phyloP scores from a whole-genome alignment of 2,329 filamentous ascomycete species.

The Colletotrichum sp. region DNA sequence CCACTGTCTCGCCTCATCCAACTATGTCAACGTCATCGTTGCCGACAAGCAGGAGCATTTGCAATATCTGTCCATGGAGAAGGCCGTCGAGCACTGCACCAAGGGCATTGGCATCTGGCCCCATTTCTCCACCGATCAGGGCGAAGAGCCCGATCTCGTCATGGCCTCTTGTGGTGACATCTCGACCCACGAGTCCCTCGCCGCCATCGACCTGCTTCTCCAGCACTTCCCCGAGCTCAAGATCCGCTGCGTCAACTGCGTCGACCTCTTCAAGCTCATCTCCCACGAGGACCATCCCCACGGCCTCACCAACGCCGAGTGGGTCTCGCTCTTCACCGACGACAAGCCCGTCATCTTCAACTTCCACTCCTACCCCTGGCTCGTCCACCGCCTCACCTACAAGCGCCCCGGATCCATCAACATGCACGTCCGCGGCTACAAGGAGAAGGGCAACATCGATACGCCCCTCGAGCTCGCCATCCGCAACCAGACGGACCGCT shows the following conservation, averaged over 20 bases:
- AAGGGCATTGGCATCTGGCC: constrained; percentile 83
- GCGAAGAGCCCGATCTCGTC: constrained; percentile 73
- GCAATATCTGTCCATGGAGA: constrained; percentile 77
- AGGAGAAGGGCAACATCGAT: constrained; percentile 85
- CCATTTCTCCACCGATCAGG: constrained; percentile 74
- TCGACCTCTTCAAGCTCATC: constrained; percentile 83
- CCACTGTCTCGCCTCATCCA: constrained; percentile 74
- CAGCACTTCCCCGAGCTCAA: constrained; percentile 74
- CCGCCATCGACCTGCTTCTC: constrained; percentile 76
- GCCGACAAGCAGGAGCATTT: constrained; percentile 82
- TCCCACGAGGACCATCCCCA: constrained; percentile 74
- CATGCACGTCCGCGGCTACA: constrained; percentile 79
- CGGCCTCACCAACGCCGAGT: constrained; percentile 71
- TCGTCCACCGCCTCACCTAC: constrained; percentile 79
- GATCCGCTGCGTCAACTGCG: constrained; percentile 80
- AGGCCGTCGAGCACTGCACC: constrained; percentile 76
- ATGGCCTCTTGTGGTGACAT: constrained; percentile 81
- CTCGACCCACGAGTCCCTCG: constrained; percentile 75
- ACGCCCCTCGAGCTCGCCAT: constrained; percentile 81
- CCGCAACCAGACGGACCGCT: constrained; percentile 78
- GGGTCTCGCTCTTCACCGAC: constrained; percentile 72
- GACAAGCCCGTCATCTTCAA: constrained; percentile 81
- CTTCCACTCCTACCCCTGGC: constrained; percentile 84
- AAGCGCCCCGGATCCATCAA: constrained; percentile 72
- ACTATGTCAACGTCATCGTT: constrained; percentile 84